Evolutionary conservation across 768 basidiomycete species (phyloP).

Genomic region (Russula abietina): DNA sequence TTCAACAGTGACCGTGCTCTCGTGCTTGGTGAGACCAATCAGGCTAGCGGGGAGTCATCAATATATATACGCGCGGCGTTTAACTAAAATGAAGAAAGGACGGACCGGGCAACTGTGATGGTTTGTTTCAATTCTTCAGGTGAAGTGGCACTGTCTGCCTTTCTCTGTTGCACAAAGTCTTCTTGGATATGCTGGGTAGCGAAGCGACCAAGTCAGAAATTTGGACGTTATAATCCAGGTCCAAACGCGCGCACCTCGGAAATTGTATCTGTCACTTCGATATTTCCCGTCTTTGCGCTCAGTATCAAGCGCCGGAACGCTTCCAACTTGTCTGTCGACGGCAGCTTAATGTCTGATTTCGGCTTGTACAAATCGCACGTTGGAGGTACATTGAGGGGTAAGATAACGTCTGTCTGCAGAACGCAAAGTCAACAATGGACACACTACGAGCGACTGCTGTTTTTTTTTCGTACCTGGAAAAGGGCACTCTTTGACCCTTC

Average conservation of each 20-base stretch:
- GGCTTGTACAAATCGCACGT: conserved; percentile 45
- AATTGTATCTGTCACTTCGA: conserved; percentile 46
- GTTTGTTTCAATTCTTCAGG: conserved; percentile 60
- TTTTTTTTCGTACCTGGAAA: conserved; percentile 49
- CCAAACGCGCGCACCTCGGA: conserved; percentile 45
- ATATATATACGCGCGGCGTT: background rate
- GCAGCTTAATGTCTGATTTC: conserved; percentile 39
- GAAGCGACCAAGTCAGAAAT: background rate
- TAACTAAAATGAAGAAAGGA: conserved; percentile 1
- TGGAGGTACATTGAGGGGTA: conserved; percentile 40
- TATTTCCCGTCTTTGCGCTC: conserved; percentile 53
- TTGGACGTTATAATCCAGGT: background rate
- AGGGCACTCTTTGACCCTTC: conserved; percentile 67
- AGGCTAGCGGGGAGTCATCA: conserved; percentile 39
- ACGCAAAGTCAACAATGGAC: background rate
- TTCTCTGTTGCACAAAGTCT: conserved; percentile 54
- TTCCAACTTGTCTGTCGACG: conserved; percentile 42
- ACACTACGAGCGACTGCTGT: background rate
- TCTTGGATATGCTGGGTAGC: conserved; percentile 60
- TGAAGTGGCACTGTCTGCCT: conserved; percentile 36
- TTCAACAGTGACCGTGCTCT: conserved; percentile 47
- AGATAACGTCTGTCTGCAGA: conserved; percentile 49
- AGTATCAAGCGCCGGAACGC: conserved; percentile 55
- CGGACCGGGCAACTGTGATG: conserved; percentile 67
- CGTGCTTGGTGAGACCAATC: conserved; percentile 55